Evolutionary conservation across 306 rosid genomes (phyloP), one percentile per base, ranked within the genome.

Genomic region (Fagus sylvatica): DNA sequence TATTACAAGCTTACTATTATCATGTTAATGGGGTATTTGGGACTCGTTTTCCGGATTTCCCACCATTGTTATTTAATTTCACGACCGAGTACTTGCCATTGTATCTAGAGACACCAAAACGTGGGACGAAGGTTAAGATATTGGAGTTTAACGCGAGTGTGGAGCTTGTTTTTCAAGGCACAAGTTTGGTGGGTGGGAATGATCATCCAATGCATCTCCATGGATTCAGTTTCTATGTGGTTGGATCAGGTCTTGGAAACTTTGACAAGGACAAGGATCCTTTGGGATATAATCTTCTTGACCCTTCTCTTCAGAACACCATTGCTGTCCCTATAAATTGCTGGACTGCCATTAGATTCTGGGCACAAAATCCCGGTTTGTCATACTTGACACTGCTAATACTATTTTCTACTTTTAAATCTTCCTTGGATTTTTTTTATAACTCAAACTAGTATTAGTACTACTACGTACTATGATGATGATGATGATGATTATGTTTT

Each of bases 191-290:
- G 32, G 76, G 42, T 11, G 82, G 79, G 34, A 73, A 33, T 68
- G 79, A 78, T 16, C 85, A 82, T 78, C 85, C 85, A 4, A 78
- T 82, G 79, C 85, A 82, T 74, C 74, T 83, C 6, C 86, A 78
- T 70, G 83, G 86, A 4, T 78, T 9, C 30, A 69, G 79, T 43
- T 83, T 83, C 78, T 83, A 74, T 12, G 80, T 78, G 0, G 77
- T 83, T 12, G 83, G 80, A 7, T 16, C 7, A 17, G 86, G 83
- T 3, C 62, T 70, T 36, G 86, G 83, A 10, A 78, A 78, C 73
- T 83, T 83, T 61, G 76, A 83, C 73, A 33, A 78, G 60, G 76
- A 17, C 0, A 82, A 67, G 53, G 85, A 78, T 42, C 82, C 82
- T 49, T 61, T 69, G 76, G 53, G 28, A 1, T 82, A 67, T 46